Evolutionary conservation across 2,329 filamentous ascomycete genomes (phyloP), one percentile per base, ranked within the genome.

Genomic region (Phialophora tarda): DNA sequence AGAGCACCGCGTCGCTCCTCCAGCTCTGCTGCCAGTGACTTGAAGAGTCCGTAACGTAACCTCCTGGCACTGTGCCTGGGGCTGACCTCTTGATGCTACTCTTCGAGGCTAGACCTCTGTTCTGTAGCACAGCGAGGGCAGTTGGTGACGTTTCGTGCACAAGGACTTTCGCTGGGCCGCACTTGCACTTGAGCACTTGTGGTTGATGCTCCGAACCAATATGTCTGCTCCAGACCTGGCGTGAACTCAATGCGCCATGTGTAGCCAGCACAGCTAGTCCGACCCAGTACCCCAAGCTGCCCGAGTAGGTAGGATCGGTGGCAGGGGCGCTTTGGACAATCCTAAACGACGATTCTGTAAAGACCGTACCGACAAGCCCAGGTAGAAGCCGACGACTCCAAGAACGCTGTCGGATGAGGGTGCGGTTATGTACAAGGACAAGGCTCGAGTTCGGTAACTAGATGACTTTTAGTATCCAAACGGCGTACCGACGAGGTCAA

Each of bases 391-490:
- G 53, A 28, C 57, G 38, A 48, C 32, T 41, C 24, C 58, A 44
- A 48, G 55, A 48, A 57, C 28, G n/a, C 28, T n/a, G 59, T 34
- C 34, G 12, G 32, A 53, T 23, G 17, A 14, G 32, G 11, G 61
- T 53, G 47, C 34, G 56, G 24, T 67, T 34, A 64, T 62, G 59
- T 60, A 65, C 63, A 65, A 32, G 32, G 51, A 30, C 41, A 32
- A 44, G 26, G 38, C 14, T 54, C 47, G 34, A 59, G 30, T 44
- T 61, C 51, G 38, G 38, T 44, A 44, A 17, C 28, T 48, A 53
- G 17, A 23, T 38, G 23, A 56, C 44, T 23, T 59, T 61, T 53
- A 61, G 59, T 54, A 61, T 51, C 17, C 34, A 48, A 48, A 50
- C 26, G 12, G 30, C 23, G 28, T 26, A 23, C 47, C 32, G 47